A percentile compares a stretch with the other conserved stretches of the same genome.
Conservation (phyloP, 148 eudicot genomes). For the Persicaria maculosa region DNA sequence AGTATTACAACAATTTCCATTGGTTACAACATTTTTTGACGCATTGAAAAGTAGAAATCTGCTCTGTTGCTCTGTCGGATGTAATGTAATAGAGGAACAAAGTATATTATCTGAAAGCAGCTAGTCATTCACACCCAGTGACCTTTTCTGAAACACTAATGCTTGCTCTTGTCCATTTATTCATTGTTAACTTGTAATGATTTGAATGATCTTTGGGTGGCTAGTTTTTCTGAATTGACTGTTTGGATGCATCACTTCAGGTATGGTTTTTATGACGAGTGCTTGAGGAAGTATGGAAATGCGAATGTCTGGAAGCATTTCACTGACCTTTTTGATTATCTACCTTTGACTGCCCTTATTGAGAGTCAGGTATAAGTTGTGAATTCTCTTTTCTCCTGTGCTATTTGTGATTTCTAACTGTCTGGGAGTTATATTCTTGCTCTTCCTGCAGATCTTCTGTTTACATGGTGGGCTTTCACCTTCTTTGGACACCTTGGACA, state of each 20-base stretch:
- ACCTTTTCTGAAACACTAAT: neutral
- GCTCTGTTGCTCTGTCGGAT: neutral
- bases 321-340: constrained; percentile 94
- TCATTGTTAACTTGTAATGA: neutral
- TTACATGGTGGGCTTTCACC: constrained; percentile 85
- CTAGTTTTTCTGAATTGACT: neutral
- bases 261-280: constrained; percentile 97
- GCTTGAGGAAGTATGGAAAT: constrained; percentile 98
- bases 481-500: constrained; percentile 72
- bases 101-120: neutral
- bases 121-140: neutral
- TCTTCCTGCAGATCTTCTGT: constrained; percentile 47
- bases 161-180: neutral
- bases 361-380: constrained; percentile 63
- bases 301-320: constrained; percentile 99
- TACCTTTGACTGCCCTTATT: constrained; percentile 92
- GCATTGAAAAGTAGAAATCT: neutral
- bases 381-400: neutral
- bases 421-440: neutral
- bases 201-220: neutral
- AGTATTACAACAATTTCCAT: too few relatives aligned
- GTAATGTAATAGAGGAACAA: neutral
- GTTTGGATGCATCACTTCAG: constrained; percentile 24
- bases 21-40: too few relatives aligned
- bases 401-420: neutral